phyloP scores from a whole-genome alignment of 2,329 filamentous ascomycete genomes.

The Diaporthe longicolla region DNA sequence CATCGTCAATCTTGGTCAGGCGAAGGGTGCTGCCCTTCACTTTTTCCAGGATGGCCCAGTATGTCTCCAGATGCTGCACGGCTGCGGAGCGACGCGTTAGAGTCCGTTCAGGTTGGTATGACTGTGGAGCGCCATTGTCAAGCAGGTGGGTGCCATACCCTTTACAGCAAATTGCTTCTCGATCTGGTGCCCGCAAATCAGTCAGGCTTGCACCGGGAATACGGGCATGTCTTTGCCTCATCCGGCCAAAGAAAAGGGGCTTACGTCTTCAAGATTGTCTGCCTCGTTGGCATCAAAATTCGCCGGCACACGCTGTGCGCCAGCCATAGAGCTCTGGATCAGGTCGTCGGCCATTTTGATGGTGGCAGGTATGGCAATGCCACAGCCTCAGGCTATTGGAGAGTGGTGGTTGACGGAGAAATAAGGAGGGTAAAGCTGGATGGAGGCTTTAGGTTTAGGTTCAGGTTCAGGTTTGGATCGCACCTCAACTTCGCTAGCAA shows the following conservation, averaged over 20 bases:
- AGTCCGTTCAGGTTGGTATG: background rate
- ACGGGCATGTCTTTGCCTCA: background rate
- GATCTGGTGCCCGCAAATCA: constrained; percentile 70
- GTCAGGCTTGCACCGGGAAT: constrained; percentile 1
- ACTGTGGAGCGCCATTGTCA: background rate
- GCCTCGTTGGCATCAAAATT: constrained; percentile 72
- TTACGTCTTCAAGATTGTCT: constrained; percentile 68
- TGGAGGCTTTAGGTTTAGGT: background rate
- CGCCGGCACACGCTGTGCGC: constrained; percentile 59
- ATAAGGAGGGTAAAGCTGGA: background rate
- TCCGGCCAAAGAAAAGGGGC: constrained; percentile 49
- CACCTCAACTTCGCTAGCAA: background rate
- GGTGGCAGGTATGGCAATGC: background rate
- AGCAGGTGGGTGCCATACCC: constrained; percentile 62
- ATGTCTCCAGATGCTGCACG: constrained; percentile 96
- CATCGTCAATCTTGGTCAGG: constrained; percentile 94
- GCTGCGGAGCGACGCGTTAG: constrained; percentile 57
- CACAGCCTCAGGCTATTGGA: background rate
- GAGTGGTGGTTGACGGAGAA: background rate
- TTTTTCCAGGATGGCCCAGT: constrained; percentile 95
- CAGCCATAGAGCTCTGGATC: constrained; percentile 45
- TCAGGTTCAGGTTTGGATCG: background rate
- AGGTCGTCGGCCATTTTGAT: constrained; percentile 38
- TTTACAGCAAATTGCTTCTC: constrained; percentile 99
- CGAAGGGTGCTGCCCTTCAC: constrained; percentile 89